Percentiles rank a stretch among this genome's conserved stretches.
These are phyloP conservation scores for Rhinocladiella similis DNA, from an alignment of 2,329 filamentous ascomycete species.

Conservation along the genomic window DNA sequence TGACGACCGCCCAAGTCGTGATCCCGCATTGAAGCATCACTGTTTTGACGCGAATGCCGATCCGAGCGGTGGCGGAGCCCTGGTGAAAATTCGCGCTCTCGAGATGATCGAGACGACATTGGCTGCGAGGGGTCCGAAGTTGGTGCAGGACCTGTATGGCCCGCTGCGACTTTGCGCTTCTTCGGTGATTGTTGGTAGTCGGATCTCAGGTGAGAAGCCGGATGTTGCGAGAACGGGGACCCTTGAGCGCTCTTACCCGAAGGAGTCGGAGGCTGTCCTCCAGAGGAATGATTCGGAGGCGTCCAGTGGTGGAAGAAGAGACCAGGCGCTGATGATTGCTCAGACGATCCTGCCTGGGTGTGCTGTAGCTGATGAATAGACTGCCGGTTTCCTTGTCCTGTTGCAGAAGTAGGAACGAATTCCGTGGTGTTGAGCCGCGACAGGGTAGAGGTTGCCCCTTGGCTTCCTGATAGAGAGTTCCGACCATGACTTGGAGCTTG, in stretches of 20 bases:
- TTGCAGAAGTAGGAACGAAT: slow-evolving; percentile 25
- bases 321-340: slow-evolving; percentile 67
- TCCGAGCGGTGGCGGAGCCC: slow-evolving; percentile 56
- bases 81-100: slow-evolving; percentile 51
- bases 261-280: slow-evolving; percentile 68
- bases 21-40: slow-evolving; percentile 57
- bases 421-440: slow-evolving; percentile 47
- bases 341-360: slow-evolving; percentile 53
- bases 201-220: slow-evolving; percentile 50
- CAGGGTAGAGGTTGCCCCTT: slow-evolving; percentile 33
- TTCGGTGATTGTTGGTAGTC: slow-evolving; percentile 75
- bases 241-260: slow-evolving; percentile 67
- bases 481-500: slow-evolving; percentile 19
- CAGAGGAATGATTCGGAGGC: slow-evolving; percentile 65
- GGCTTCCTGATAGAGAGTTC: slow-evolving; percentile 31
- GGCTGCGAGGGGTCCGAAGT: slow-evolving; percentile 51
- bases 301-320: slow-evolving; percentile 95
- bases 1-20: slow-evolving; percentile 21
- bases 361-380: slow-evolving; percentile 55
- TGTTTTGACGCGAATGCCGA: slow-evolving; percentile 63
- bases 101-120: slow-evolving; percentile 56
- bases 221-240: slow-evolving; percentile 45
- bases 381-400: slow-evolving; percentile 41
- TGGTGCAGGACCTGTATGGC: slow-evolving; percentile 52
- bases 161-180: slow-evolving; percentile 73